phyloP scores from a whole-genome alignment of 139 green algal genomes.

The Prasinococcaceae sp. region DNA sequence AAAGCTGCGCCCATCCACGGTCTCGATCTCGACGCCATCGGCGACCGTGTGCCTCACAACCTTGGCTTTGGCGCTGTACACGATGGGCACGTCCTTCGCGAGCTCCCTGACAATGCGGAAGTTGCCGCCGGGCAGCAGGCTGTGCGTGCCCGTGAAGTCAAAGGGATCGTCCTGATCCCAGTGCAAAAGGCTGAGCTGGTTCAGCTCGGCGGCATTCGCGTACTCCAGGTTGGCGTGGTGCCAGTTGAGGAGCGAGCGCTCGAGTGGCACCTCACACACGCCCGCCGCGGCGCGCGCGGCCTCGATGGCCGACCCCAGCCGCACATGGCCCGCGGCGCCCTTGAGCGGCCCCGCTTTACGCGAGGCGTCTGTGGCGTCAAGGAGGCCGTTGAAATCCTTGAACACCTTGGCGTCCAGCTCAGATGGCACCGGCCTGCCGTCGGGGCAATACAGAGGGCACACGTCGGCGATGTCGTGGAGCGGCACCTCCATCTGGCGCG shows the following conservation, averaged over 20 bases:
- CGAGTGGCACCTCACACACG: not conserved
- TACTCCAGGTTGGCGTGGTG: slow-evolving; percentile 96
- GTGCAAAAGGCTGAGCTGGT: slow-evolving; percentile 44
- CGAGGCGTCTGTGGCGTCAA: slow-evolving; percentile 31
- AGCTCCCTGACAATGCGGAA: slow-evolving; percentile 56
- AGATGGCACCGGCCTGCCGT: slow-evolving; percentile 16
- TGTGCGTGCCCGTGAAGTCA: slow-evolving; percentile 48
- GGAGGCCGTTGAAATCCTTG: slow-evolving; percentile 51
- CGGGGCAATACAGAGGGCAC: slow-evolving; percentile 26
- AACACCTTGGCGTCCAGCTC: slow-evolving; percentile 30
- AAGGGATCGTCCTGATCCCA: slow-evolving; percentile 91
- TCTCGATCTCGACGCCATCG: slow-evolving; percentile 18
- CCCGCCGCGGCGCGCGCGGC: not conserved
- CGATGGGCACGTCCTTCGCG: slow-evolving; percentile 48
- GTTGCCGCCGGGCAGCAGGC: slow-evolving; percentile 70
- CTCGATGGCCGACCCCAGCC: slow-evolving; percentile 4
- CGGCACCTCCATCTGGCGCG: slow-evolving; percentile 50
- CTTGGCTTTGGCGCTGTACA: slow-evolving; percentile 50
- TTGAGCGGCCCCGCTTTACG: not conserved
- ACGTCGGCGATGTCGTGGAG: slow-evolving; percentile 53
- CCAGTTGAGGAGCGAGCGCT: slow-evolving; percentile 63
- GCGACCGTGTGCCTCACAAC: not conserved
- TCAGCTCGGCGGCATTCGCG: slow-evolving; percentile 61
- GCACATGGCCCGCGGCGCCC: not conserved
- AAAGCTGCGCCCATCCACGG: slow-evolving; percentile 6